Evolutionary conservation across 2,329 filamentous ascomycete species (phyloP).

Genomic region (Bertia moriformis): DNA sequence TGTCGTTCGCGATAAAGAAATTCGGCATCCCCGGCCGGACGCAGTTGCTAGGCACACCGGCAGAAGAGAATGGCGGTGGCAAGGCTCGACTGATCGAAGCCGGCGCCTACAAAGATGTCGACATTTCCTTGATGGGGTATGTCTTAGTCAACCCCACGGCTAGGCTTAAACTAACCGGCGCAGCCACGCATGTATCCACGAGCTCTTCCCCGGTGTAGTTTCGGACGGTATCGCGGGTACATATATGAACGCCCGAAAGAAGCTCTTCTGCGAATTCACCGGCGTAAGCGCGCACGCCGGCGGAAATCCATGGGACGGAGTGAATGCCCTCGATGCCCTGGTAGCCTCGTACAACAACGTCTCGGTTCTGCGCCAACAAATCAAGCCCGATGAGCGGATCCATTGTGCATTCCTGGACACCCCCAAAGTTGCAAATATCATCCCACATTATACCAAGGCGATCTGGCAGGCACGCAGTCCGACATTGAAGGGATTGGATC

Average conservation of each 20-base stretch:
- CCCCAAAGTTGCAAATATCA: constrained; percentile 6
- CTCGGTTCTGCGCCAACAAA: constrained; percentile 2
- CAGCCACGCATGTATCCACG: neutral
- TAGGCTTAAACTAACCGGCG: neutral
- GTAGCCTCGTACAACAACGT: constrained; percentile 1
- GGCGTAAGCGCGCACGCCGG: constrained; percentile 21
- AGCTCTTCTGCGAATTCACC: constrained; percentile 10
- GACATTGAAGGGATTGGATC: constrained; percentile 5
- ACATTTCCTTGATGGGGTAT: constrained; percentile 20
- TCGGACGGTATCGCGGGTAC: constrained; percentile 1
- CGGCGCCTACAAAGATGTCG: constrained; percentile 19
- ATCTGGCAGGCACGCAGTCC: constrained; percentile 7
- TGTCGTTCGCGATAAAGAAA: constrained; percentile 1
- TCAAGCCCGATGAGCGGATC: constrained; percentile 5
- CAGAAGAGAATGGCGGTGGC: constrained; percentile 5
- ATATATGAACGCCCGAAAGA: constrained; percentile 1
- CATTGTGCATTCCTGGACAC: constrained; percentile 5
- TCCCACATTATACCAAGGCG: constrained; percentile 8
- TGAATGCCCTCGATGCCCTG: constrained; percentile 4
- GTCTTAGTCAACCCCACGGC: constrained; percentile 9
- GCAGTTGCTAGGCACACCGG: constrained; percentile 2
- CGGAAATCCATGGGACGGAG: constrained; percentile 21
- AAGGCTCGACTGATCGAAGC: constrained; percentile 23
- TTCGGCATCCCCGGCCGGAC: constrained; percentile 1
- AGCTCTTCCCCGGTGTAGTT: neutral